A percentile compares a stretch with the other conserved stretches of the same genome.
Conservation (phyloP, 1,284 basidiomycete species). For the Retiboletus fuscus region DNA sequence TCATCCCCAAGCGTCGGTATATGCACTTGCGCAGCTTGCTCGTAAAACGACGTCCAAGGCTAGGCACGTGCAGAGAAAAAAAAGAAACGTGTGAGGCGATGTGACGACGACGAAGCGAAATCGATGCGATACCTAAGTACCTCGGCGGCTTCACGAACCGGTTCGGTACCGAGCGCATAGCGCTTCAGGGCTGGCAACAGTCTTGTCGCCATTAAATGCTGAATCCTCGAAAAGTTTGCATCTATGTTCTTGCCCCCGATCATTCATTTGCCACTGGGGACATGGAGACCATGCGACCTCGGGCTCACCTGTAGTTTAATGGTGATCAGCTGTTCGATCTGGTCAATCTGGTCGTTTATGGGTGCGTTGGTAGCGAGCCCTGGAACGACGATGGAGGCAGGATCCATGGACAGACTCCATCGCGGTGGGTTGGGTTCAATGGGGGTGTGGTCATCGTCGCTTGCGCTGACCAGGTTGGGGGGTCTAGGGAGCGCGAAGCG, state of each 20-base stretch:
- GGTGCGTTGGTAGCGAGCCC: conserved; percentile 82
- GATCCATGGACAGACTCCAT: conserved; percentile 71
- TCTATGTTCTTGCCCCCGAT: conserved; percentile 80
- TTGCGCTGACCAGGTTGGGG: conserved; percentile 7
- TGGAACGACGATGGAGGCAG: conserved; percentile 73
- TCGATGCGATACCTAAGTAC: conserved; percentile 58
- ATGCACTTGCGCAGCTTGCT: conserved; percentile 88
- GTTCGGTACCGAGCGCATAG: conserved; percentile 87
- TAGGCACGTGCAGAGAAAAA: conserved; percentile 46
- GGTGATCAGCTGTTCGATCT: conserved; percentile 95
- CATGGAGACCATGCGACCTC: neutral
- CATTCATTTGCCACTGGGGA: conserved; percentile 13
- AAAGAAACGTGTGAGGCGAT: neutral
- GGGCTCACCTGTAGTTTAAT: conserved; percentile 78
- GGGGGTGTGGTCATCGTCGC: conserved; percentile 44
- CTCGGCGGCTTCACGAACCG: conserved; percentile 89
- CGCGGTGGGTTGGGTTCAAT: conserved; percentile 64
- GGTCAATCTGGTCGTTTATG: conserved; percentile 88
- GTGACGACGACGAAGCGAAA: neutral
- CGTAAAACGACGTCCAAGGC: conserved; percentile 98
- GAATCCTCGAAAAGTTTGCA: conserved; percentile 91
- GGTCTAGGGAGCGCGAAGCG: too few relatives aligned
- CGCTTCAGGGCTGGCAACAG: conserved; percentile 90
- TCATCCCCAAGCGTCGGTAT: conserved; percentile 79
- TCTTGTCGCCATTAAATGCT: conserved; percentile 85